These are phyloP conservation scores for Dicorynia guianensis DNA, from an alignment of 306 rosid species.

Conservation along the genomic window DNA sequence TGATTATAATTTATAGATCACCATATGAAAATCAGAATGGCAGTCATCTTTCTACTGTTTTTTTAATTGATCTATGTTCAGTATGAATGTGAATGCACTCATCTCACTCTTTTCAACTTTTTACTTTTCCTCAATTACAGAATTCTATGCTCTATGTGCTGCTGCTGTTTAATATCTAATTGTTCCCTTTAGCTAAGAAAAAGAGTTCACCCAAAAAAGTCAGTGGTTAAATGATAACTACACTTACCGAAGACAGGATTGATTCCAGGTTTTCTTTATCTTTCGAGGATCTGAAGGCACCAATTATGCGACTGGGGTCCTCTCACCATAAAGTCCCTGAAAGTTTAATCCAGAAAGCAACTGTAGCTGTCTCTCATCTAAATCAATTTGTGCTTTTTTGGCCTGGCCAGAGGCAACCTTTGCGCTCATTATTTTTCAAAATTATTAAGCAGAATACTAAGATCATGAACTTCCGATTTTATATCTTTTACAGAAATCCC, in stretches of 20 bases:
- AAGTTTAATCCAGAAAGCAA: conserved; percentile 65
- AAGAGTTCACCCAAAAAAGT: background rate
- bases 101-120: background rate
- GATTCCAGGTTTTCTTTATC: conserved; percentile 68
- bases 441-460: conserved; percentile 60
- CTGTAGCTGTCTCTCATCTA: conserved; percentile 56
- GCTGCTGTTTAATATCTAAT: background rate
- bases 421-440: conserved; percentile 70
- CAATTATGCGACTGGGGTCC: conserved; percentile 82
- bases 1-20: background rate
- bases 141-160: background rate
- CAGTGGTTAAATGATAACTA: background rate
- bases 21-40: background rate
- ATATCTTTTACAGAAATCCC: conserved; percentile 32
- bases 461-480: conserved; percentile 65
- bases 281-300: conserved; percentile 76
- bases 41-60: background rate
- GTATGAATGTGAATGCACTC: background rate
- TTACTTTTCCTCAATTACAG: background rate
- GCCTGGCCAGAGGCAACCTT: conserved; percentile 60
- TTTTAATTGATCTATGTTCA: background rate
- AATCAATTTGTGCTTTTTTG: conserved; percentile 52
- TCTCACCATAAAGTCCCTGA: conserved; percentile 69
- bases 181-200: conserved; percentile 9
- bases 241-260: conserved; percentile 64